Evolutionary conservation across 352 stramenopile species (phyloP).

Genomic region (Phytophthora pinifolia): DNA sequence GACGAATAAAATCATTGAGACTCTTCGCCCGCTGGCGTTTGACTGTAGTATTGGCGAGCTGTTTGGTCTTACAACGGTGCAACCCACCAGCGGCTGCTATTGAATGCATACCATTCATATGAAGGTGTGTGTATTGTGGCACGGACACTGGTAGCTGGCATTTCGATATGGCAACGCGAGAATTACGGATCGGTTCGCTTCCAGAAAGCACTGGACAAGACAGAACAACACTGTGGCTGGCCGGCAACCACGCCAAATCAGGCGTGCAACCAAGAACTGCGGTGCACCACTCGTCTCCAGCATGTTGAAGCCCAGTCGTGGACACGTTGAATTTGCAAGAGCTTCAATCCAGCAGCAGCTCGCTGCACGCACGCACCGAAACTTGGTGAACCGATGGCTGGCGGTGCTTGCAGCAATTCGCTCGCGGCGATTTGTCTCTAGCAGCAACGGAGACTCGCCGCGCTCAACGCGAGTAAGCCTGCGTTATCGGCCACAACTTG

Average conservation of each 20-base stretch:
- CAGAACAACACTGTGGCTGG: too few relatives aligned
- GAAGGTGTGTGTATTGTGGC: too few relatives aligned
- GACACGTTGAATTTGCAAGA: slow-evolving; percentile 23
- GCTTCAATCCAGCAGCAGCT: slow-evolving; percentile 17
- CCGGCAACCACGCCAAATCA: neutral
- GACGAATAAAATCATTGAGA: too few relatives aligned
- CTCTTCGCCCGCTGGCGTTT: too few relatives aligned
- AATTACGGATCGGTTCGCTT: too few relatives aligned
- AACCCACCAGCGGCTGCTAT: too few relatives aligned
- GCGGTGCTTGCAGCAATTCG: slow-evolving; percentile 21
- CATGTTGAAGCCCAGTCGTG: slow-evolving; percentile 10
- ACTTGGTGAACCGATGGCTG: neutral
- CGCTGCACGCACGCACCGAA: neutral
- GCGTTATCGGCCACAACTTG: neutral
- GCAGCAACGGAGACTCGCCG: neutral
- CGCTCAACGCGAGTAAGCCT: slow-evolving; percentile 3
- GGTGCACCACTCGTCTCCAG: slow-evolving; percentile 9
- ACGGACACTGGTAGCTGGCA: too few relatives aligned
- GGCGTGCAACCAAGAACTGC: neutral
- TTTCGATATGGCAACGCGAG: too few relatives aligned
- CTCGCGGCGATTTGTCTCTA: slow-evolving; percentile 13
- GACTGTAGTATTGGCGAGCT: too few relatives aligned
- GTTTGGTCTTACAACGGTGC: too few relatives aligned
- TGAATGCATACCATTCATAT: too few relatives aligned
- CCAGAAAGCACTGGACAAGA: too few relatives aligned